Evolutionary conservation across 305 asterid species (phyloP).

Genomic region (Fraxinus sp.): DNA sequence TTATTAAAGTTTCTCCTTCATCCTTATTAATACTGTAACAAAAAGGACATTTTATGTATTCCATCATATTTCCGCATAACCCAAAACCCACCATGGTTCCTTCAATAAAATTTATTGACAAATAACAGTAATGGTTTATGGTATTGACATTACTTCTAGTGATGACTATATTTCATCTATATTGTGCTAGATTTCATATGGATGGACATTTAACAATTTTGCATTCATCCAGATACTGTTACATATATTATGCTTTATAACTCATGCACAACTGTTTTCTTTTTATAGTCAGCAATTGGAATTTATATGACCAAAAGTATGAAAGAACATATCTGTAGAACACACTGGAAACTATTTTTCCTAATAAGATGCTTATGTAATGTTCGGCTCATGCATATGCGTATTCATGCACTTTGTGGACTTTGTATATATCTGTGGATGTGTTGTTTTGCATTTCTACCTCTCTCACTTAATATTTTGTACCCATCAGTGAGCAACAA

Average conservation of each 20-base stretch:
- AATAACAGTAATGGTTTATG: background rate
- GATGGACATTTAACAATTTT: background rate
- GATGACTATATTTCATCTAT: background rate
- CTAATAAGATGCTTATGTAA: background rate
- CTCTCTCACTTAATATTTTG: conserved; percentile 30
- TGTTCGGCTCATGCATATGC: background rate
- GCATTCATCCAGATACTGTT: background rate
- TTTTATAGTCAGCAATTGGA: background rate
- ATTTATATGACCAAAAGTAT: background rate
- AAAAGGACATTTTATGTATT: background rate
- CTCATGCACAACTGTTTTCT: background rate
- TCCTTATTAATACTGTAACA: conserved; percentile 17
- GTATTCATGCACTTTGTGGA: conserved; percentile 12
- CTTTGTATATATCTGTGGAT: conserved; percentile 18
- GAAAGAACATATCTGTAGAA: background rate
- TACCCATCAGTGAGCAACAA: conserved; percentile 85
- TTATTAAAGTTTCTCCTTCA: background rate
- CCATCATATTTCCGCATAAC: background rate
- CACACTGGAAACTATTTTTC: background rate
- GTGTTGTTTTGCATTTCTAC: conserved; percentile 22
- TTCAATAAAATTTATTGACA: background rate
- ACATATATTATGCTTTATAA: background rate
- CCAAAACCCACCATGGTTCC: background rate
- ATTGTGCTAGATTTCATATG: background rate
- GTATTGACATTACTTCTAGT: background rate